Conservation (phyloP, 78 protist species). For the Dictyostelium purpureum region DNA sequence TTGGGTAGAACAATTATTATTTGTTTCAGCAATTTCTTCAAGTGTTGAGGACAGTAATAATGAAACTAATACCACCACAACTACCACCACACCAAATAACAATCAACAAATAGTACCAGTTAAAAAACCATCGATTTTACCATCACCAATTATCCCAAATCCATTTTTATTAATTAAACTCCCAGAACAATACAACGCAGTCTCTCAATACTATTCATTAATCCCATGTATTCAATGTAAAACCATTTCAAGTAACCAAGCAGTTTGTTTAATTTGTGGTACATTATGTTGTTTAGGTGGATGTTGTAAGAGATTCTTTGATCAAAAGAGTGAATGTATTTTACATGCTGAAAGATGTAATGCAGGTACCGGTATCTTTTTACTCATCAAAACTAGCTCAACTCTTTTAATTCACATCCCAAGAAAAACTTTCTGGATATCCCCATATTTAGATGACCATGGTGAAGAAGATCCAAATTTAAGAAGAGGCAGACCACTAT, state of each 20-base stretch:
- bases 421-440: slow-evolving; percentile 69
- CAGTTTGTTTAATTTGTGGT: slow-evolving; percentile 73
- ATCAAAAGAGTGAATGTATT: slow-evolving; percentile 75
- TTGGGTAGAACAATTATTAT: slow-evolving; percentile 56
- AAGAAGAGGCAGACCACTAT: slow-evolving; percentile 73
- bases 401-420: slow-evolving; percentile 59
- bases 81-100: neutral
- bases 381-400: slow-evolving; percentile 48
- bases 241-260: slow-evolving; percentile 65
- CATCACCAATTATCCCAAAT: slow-evolving; percentile 48
- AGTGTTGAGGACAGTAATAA: neutral
- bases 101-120: neutral
- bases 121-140: slow-evolving; percentile 7
- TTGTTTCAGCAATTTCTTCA: slow-evolving; percentile 29
- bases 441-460: slow-evolving; percentile 78
- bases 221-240: slow-evolving; percentile 69
- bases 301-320: slow-evolving; percentile 73
- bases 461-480: slow-evolving; percentile 81
- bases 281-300: slow-evolving; percentile 74
- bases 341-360: slow-evolving; percentile 71
- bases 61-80: neutral
- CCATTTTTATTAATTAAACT: slow-evolving; percentile 49
- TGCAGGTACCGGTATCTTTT: slow-evolving; percentile 69
- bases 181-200: slow-evolving; percentile 23
- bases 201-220: slow-evolving; percentile 51